Evolutionary conservation across 179 eudicot species (phyloP).

Genomic region (Spinacia oleracea): DNA sequence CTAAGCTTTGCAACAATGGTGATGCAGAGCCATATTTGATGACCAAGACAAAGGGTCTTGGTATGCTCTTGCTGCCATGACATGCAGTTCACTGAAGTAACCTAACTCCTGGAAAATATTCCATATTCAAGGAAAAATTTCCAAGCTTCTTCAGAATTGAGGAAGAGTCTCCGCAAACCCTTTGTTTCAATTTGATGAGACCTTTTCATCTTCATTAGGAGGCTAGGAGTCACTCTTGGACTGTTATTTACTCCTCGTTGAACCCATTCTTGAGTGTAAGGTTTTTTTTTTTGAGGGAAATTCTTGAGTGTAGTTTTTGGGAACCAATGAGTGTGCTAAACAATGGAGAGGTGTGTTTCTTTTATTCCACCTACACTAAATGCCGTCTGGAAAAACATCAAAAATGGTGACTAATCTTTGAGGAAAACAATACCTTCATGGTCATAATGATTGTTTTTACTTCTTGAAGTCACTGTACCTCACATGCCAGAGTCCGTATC

Average conservation of each 20-base stretch:
- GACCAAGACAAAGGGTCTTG: too few relatives aligned
- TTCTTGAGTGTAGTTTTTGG: neutral
- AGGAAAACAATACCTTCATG: too few relatives aligned
- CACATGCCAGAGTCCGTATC: constrained; percentile 32
- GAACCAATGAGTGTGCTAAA: constrained; percentile 10
- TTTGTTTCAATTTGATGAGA: too few relatives aligned
- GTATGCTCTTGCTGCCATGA: neutral
- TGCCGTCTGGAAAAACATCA: neutral
- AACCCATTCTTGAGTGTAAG: constrained; percentile 11
- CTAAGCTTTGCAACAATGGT: neutral
- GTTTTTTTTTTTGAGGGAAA: too few relatives aligned
- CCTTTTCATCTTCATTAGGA: too few relatives aligned
- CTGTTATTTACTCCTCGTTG: neutral
- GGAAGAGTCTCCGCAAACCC: too few relatives aligned
- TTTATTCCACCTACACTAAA: neutral
- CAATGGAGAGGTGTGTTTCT: constrained; percentile 7
- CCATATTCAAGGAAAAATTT: too few relatives aligned
- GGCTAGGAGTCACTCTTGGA: neutral
- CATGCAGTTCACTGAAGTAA: neutral
- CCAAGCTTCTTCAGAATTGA: neutral
- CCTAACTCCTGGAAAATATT: neutral
- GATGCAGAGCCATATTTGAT: too few relatives aligned
- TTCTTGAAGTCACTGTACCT: too few relatives aligned
- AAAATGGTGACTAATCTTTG: neutral
- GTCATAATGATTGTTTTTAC: too few relatives aligned